Conservation (phyloP, 23 red algal species). For the Cyanidioschyzon merolae region DNA sequence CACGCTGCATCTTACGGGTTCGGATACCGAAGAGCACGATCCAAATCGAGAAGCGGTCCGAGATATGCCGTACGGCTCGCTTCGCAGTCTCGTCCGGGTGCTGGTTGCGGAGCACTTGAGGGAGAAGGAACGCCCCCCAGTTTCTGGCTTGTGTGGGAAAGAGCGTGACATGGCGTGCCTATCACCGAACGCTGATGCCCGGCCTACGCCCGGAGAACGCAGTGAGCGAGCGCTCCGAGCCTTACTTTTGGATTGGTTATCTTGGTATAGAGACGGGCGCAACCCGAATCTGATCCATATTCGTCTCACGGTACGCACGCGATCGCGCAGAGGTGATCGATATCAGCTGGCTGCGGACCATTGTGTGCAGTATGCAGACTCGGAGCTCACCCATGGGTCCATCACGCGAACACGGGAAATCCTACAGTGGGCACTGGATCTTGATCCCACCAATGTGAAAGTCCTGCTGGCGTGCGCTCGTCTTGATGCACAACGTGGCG, state of each 20-base stretch:
- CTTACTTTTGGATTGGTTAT: not conserved
- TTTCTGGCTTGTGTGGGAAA: not conserved
- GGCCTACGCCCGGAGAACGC: not conserved
- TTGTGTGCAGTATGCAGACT: constrained; percentile 23
- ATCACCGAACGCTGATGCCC: not conserved
- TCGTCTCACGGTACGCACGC: not conserved
- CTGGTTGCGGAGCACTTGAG: not conserved
- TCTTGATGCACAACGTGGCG: constrained; percentile 48
- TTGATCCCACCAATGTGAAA: constrained; percentile 25
- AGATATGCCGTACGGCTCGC: not conserved
- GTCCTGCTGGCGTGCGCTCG: constrained; percentile 50
- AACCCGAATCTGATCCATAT: not conserved
- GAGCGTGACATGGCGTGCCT: not conserved
- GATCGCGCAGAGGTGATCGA: not conserved
- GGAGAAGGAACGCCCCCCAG: not conserved
- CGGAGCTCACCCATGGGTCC: constrained; percentile 72
- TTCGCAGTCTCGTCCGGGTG: not conserved
- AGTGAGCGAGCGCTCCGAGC: not conserved
- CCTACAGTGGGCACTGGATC: constrained; percentile 47
- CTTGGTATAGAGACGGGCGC: not conserved
- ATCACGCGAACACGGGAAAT: constrained; percentile 42
- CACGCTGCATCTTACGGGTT: not conserved
- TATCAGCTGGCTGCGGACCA: not conserved
- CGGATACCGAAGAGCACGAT: not conserved
- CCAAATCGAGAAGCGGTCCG: not conserved